Conservation (phyloP, 2,329 filamentous ascomycete genomes). For the Thermothelomyces thermophilus region DNA sequence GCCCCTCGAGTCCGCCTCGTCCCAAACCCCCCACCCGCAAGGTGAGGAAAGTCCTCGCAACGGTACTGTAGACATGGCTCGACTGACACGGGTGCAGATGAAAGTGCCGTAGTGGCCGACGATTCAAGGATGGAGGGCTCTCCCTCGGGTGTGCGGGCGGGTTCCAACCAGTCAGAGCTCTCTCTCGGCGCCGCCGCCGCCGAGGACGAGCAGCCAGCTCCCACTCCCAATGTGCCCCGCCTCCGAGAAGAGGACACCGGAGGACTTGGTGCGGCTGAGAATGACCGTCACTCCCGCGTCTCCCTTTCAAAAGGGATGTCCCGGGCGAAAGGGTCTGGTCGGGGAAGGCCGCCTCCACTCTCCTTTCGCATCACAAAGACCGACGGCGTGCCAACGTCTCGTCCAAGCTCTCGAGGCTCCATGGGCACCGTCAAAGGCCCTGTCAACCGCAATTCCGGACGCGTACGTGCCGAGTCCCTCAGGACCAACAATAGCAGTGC, state of each 20-base stretch:
- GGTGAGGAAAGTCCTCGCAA: constrained; percentile 17
- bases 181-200: constrained; percentile 11
- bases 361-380: constrained; percentile 20
- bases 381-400: constrained; percentile 6
- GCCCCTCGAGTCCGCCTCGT: constrained; percentile 20
- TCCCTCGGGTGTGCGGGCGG: constrained; percentile 31
- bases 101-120: constrained; percentile 37
- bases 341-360: constrained; percentile 20
- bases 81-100: constrained; percentile 27
- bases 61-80: not conserved
- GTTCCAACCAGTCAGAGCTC: constrained; percentile 25
- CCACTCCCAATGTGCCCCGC: constrained; percentile 29
- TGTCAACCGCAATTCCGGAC: constrained; percentile 9
- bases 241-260: constrained; percentile 27
- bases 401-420: constrained; percentile 19
- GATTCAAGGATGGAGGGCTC: constrained; percentile 33
- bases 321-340: constrained; percentile 16
- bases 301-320: constrained; percentile 7
- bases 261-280: constrained; percentile 35
- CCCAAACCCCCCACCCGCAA: constrained; percentile 21
- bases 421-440: not conserved
- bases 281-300: constrained; percentile 19
- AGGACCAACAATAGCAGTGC: constrained; percentile 28
- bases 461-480: constrained; percentile 30
- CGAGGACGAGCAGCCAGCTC: constrained; percentile 21